These are phyloP conservation scores for Fusarium beomiforme DNA, from an alignment of 2,329 filamentous ascomycete species.

Conservation along the genomic window DNA sequence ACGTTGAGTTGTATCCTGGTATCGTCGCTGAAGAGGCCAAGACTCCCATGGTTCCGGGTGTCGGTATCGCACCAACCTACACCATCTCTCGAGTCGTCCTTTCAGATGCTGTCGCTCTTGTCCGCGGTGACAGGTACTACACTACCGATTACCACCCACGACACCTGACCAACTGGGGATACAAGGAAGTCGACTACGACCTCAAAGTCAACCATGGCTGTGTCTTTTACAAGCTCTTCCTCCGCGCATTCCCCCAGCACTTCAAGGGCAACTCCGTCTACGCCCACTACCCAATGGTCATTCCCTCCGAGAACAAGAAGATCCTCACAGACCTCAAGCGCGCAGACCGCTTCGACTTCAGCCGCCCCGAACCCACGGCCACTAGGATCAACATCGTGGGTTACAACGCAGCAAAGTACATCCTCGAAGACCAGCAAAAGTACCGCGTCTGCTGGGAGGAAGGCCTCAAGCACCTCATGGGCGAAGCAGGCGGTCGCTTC, in stretches of 20 bases:
- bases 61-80: slow-evolving; percentile 79
- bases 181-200: slow-evolving; percentile 78
- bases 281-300: slow-evolving; percentile 78
- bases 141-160: slow-evolving; percentile 80
- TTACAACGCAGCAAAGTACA: slow-evolving; percentile 67
- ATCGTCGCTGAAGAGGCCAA: slow-evolving; percentile 81
- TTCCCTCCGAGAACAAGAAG: slow-evolving; percentile 75
- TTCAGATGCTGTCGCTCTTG: slow-evolving; percentile 81
- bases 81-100: slow-evolving; percentile 81
- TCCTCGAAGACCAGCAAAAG: slow-evolving; percentile 68
- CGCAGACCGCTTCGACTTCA: slow-evolving; percentile 75
- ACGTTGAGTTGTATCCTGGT: slow-evolving; percentile 83
- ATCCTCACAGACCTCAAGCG: slow-evolving; percentile 76
- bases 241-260: slow-evolving; percentile 82
- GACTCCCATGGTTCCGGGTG: slow-evolving; percentile 76
- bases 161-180: slow-evolving; percentile 86
- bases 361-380: slow-evolving; percentile 64
- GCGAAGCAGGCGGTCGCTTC: slow-evolving; percentile 61
- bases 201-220: slow-evolving; percentile 80
- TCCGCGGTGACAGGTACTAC: slow-evolving; percentile 82
- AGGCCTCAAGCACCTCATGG: slow-evolving; percentile 71
- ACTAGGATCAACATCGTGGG: slow-evolving; percentile 67
- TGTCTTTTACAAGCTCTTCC: slow-evolving; percentile 85
- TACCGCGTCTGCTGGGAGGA: slow-evolving; percentile 75
- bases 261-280: slow-evolving; percentile 83